Evolutionary conservation across 2,329 filamentous ascomycete genomes (phyloP), one percentile per base, ranked within the genome.

Genomic region (Alternaria hordeiaustralica): DNA sequence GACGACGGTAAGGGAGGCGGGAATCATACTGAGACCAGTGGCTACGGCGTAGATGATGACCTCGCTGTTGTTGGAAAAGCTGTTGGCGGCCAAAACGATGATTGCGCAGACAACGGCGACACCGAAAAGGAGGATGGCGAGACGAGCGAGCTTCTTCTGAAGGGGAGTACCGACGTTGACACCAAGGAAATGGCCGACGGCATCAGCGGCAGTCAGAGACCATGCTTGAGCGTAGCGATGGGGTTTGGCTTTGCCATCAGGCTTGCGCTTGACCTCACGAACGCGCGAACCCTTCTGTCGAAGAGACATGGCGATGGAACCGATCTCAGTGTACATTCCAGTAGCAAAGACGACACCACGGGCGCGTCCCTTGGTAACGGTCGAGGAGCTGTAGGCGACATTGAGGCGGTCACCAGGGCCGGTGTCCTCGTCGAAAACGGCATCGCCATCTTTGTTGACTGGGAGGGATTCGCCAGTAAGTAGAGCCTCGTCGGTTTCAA

Each of bases 401-500:
- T 92, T 92, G 72, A 87, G 82, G 25, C 90, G 87, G 75, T 92
- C 90, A 49, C 90, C 90, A 45, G 90, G 85, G 1, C 88, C 87
- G 12, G 85, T 87, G 2, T 86, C 84, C 23, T 79, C 70, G 3
- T 78, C 74, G 65, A 89, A 89, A 26, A 81, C 80, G 60, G 79
- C 82, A 15, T 89, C 84, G 12, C 87, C 84, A 63, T 87, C 83
- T 76, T 92, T 92, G 78, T 54, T 85, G 61, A 90, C 89, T 49
- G 90, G 87, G 26, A 90, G 79, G 20, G 90, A 91, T 79, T 92
- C 90, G 68, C 90, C 90, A 5, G 90, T 92, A 45, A 92, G 83
- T 47, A 91, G 82, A 15, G 90, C 88, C 75, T 92, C 89, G 64
- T 95, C 92, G 64, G 89, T 90, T 57, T 91, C 91, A 64, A 94